These are phyloP conservation scores for Amanita inopinata DNA, from an alignment of 768 basidiomycete species.

Conservation along the genomic window DNA sequence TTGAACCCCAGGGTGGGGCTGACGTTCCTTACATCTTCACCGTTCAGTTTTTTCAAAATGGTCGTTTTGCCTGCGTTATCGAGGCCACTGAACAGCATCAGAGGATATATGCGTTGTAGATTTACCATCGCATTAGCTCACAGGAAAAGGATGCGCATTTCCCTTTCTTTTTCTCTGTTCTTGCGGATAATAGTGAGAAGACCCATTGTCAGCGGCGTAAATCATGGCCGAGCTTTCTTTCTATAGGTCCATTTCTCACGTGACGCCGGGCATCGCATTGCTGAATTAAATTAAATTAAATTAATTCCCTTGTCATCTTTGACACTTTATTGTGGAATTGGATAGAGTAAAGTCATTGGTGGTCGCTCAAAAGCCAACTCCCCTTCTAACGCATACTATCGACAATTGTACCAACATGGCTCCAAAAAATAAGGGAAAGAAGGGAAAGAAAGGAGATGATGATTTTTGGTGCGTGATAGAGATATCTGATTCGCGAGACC, in stretches of 20 bases:
- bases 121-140: constrained; percentile 23
- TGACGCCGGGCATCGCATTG: too few species aligned
- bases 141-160: constrained; percentile 96
- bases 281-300: too few species aligned
- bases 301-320: neutral
- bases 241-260: too few species aligned
- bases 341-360: too few species aligned
- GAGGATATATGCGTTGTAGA: neutral
- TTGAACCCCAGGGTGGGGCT: constrained; percentile 97
- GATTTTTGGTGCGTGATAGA: constrained; percentile 61
- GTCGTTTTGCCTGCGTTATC: constrained; percentile 99
- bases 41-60: constrained; percentile 89
- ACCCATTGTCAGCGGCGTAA: constrained; percentile 62
- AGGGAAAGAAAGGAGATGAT: constrained; percentile 73
- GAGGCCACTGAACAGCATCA: constrained; percentile 56
- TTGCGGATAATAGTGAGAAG: constrained; percentile 96
- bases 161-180: constrained; percentile 89
- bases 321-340: neutral
- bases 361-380: too few species aligned
- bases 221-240: too few species aligned
- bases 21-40: constrained; percentile 80
- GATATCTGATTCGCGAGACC: constrained; percentile 11
- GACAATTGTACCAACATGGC: constrained; percentile 27
- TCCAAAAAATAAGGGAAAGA: constrained; percentile 75
- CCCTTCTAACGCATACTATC: too few species aligned